A percentile compares a stretch with the other conserved stretches of the same genome.
These are phyloP conservation scores for Bruguiera gymnorhiza DNA, from an alignment of 345 rosid genomes.

Conservation along the genomic window DNA sequence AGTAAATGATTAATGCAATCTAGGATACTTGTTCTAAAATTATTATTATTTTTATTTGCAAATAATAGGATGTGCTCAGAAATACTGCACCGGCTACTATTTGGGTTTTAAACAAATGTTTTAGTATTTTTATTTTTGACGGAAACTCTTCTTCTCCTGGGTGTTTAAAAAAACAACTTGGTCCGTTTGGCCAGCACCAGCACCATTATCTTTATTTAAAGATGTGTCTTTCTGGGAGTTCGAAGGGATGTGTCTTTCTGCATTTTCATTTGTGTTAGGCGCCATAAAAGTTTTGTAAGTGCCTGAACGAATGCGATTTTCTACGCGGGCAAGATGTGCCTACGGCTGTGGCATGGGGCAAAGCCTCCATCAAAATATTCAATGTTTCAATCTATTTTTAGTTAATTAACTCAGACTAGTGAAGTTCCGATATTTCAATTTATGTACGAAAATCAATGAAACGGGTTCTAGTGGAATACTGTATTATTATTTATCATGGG, in stretches of 20 bases:
- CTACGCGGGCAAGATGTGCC: not conserved
- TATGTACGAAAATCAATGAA: not conserved
- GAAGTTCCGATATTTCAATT: no score
- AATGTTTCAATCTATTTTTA: not conserved
- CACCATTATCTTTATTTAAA: conserved; percentile 14
- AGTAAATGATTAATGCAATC: no score
- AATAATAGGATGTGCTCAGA: no score
- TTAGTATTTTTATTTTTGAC: not conserved
- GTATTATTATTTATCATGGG: not conserved
- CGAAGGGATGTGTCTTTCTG: conserved; percentile 30
- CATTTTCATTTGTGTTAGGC: conserved; percentile 26
- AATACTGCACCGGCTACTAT: no score
- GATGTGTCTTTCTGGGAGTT: conserved; percentile 23
- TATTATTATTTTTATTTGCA: no score
- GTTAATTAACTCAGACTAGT: no score
- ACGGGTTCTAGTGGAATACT: not conserved
- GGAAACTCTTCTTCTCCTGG: conserved; percentile 21
- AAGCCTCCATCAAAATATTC: not conserved
- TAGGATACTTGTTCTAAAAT: no score
- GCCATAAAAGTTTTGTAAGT: conserved; percentile 22
- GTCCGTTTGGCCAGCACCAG: conserved; percentile 23
- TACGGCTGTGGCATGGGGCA: not conserved
- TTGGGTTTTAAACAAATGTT: no score
- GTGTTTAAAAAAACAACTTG: conserved; percentile 17
- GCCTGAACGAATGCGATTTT: not conserved